These are phyloP conservation scores for Steccherinum ochraceum DNA, from an alignment of 768 basidiomycete species.

Conservation along the genomic window DNA sequence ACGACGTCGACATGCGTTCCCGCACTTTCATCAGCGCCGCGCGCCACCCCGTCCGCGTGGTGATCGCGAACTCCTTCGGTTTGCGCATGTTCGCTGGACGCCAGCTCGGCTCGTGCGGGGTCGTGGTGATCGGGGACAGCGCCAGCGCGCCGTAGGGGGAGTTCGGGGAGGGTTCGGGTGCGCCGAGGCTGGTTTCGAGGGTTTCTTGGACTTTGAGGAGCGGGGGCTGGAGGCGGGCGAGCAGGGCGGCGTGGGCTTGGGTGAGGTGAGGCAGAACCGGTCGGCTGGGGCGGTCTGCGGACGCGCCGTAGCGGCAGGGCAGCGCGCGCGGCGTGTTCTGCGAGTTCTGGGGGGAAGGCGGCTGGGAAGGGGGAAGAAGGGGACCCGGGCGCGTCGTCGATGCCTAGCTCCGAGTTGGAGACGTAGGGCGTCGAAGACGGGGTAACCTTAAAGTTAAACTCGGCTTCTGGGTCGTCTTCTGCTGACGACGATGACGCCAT, in stretches of 20 bases:
- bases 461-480: background rate
- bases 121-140: background rate
- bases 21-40: background rate
- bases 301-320: too few species aligned
- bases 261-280: too few species aligned
- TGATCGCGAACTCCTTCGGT: background rate
- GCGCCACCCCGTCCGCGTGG: background rate
- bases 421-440: background rate
- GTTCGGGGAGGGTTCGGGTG: background rate
- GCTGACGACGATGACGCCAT: background rate
- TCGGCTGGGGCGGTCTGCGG: too few species aligned
- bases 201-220: background rate
- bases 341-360: background rate
- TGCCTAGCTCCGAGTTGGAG: background rate
- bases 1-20: background rate
- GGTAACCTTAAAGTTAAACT: too few species aligned
- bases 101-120: background rate
- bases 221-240: background rate
- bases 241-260: background rate
- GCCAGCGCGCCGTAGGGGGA: background rate
- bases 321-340: background rate
- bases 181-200: background rate
- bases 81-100: background rate
- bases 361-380: background rate
- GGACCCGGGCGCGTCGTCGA: background rate